These are phyloP conservation scores for Peronosclerospora sorghi DNA, from an alignment of 352 stramenopile species.

Conservation along the genomic window DNA sequence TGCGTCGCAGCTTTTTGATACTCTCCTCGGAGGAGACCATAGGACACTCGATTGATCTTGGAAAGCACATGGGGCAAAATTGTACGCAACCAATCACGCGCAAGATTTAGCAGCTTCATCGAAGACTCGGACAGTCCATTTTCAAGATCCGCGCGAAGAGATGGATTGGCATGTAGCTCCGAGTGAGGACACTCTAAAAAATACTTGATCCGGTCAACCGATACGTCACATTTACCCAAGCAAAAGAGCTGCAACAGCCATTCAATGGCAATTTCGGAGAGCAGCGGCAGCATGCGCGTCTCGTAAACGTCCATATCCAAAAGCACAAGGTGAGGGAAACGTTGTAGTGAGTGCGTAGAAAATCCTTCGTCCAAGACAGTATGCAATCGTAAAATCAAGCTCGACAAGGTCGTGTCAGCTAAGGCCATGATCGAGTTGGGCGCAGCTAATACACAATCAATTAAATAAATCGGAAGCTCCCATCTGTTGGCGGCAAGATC, in stretches of 20 bases:
- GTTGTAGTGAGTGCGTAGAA: conserved; percentile 88
- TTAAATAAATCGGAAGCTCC: conserved; percentile 87
- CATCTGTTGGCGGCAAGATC: conserved; percentile 85
- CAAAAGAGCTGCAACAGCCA: conserved; percentile 85
- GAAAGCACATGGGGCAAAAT: conserved; percentile 97
- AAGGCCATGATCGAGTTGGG: conserved; percentile 1
- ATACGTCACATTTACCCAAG: conserved; percentile 91
- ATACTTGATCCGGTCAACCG: conserved; percentile 44
- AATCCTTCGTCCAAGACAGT: conserved; percentile 89
- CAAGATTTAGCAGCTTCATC: conserved; percentile 98
- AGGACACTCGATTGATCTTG: conserved; percentile 99
- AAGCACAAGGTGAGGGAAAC: conserved; percentile 95
- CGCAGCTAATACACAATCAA: conserved; percentile 88
- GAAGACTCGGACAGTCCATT: conserved; percentile 59
- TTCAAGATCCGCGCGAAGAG: conserved; percentile 72
- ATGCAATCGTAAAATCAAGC: conserved; percentile 62
- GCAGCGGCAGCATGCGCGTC: conserved; percentile 85
- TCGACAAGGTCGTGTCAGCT: neutral
- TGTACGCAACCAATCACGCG: conserved; percentile 93
- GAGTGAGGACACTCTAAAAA: conserved; percentile 56
- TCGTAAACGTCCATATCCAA: conserved; percentile 96
- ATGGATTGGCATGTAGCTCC: conserved; percentile 60
- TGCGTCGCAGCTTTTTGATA: conserved; percentile 35
- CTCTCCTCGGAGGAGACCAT: conserved; percentile 88
- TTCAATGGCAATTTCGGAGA: conserved; percentile 79